These are phyloP conservation scores for Yamadazyma akitaensis DNA, from an alignment of 805 yeast species.

Conservation along the genomic window DNA sequence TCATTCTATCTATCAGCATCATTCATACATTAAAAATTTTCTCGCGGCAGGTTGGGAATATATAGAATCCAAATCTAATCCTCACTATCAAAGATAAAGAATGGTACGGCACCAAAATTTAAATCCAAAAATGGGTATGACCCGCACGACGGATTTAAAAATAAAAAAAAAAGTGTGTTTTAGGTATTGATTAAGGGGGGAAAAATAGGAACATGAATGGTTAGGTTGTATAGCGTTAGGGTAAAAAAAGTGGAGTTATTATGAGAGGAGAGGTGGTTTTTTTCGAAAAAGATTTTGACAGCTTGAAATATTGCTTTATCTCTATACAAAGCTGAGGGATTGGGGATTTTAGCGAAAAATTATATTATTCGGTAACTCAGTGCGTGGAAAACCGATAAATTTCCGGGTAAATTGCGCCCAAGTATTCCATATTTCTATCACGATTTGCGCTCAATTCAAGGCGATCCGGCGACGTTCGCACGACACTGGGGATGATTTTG, in stretches of 20 bases:
- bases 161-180: neutral
- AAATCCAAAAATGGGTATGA: neutral
- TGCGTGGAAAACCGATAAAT: too few species aligned
- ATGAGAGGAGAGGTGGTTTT: too few species aligned
- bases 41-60: neutral
- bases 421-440: neutral
- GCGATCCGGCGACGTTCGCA: neutral
- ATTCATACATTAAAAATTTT: neutral
- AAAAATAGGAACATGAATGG: too few species aligned
- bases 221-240: too few species aligned
- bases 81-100: neutral
- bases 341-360: too few species aligned
- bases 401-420: neutral
- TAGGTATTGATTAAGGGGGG: neutral
- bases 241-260: too few species aligned
- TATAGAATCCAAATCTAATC: neutral
- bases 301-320: too few species aligned
- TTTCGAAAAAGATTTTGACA: too few species aligned
- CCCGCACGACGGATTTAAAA: neutral
- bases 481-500: too few species aligned
- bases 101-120: slow-evolving; percentile 10
- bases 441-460: neutral
- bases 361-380: too few species aligned
- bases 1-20: neutral
- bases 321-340: too few species aligned